Evolutionary conservation across 768 basidiomycete species (phyloP).

Genomic region (Mrakia hoshinonis): DNA sequence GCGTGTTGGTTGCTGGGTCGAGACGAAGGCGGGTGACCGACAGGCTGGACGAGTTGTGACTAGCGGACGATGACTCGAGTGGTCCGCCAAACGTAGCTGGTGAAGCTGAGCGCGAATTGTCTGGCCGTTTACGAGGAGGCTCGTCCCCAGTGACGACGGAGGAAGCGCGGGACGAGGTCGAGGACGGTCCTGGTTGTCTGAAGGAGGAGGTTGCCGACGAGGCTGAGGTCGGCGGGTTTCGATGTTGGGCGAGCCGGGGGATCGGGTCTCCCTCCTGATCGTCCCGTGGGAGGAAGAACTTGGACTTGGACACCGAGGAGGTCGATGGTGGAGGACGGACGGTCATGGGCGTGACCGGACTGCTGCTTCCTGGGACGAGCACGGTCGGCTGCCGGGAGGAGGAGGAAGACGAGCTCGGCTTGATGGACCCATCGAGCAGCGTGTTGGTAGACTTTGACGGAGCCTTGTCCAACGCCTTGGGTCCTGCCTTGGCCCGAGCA

Average conservation of each 20-base stretch:
- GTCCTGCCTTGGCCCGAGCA: not conserved
- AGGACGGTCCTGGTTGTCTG: not conserved
- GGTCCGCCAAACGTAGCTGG: not conserved
- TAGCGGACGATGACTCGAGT: not conserved
- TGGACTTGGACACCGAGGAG: not conserved
- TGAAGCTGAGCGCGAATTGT: constrained; percentile 4
- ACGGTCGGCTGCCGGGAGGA: constrained; percentile 1
- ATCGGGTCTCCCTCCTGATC: constrained; percentile 22
- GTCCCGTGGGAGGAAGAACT: not conserved
- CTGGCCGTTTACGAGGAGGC: constrained; percentile 3
- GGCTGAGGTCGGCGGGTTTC: not conserved
- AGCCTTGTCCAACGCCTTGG: not conserved
- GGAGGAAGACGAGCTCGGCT: constrained; percentile 1
- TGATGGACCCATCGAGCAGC: not conserved
- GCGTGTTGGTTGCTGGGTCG: not conserved
- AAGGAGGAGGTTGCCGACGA: constrained; percentile 6
- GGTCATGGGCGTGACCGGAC: not conserved
- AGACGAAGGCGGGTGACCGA: not conserved
- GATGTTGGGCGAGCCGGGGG: not conserved
- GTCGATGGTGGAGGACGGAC: not conserved
- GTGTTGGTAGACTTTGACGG: constrained; percentile 5
- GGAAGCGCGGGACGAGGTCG: constrained; percentile 5
- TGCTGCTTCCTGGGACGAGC: constrained; percentile 16
- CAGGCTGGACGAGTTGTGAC: not conserved
- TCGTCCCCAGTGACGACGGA: not conserved